Conservation (phyloP, 2,329 filamentous ascomycete species). For the Sporothrix humicola region DNA sequence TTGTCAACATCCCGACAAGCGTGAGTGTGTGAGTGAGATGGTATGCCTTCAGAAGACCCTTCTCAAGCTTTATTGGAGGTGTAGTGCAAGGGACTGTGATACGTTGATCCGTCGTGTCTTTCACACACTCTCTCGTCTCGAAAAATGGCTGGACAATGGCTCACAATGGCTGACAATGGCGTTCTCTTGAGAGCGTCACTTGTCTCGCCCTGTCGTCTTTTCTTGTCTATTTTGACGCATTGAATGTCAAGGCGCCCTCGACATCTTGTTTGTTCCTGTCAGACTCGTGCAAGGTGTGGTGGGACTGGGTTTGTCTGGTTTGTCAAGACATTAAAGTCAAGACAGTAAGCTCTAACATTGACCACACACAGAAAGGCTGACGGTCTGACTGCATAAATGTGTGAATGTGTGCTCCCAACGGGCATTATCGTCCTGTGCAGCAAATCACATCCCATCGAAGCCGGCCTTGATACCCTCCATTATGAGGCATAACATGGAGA, state of each 20-base stretch:
- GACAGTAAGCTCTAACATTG: background rate
- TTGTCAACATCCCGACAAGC: background rate
- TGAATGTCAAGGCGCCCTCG: background rate
- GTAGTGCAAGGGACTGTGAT: constrained; percentile 16
- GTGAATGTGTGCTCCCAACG: background rate
- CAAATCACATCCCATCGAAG: background rate
- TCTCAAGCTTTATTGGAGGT: background rate
- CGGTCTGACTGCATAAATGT: background rate
- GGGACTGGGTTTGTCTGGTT: background rate
- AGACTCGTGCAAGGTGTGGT: constrained; percentile 24
- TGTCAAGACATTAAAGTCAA: no score
- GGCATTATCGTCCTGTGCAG: background rate
- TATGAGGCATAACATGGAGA: background rate
- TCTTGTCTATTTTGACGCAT: no score
- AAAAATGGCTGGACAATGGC: constrained; percentile 21
- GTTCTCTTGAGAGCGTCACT: background rate
- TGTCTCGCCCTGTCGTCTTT: constrained; percentile 9
- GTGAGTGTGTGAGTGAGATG: background rate
- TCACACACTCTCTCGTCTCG: no score
- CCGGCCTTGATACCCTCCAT: background rate
- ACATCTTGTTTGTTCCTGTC: constrained; percentile 12
- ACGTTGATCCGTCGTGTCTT: background rate
- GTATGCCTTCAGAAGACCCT: constrained; percentile 3
- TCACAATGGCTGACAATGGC: background rate
- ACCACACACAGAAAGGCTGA: background rate